Conservation (phyloP, 2,329 filamentous ascomycete genomes). For the Epichloe gansuensis region DNA sequence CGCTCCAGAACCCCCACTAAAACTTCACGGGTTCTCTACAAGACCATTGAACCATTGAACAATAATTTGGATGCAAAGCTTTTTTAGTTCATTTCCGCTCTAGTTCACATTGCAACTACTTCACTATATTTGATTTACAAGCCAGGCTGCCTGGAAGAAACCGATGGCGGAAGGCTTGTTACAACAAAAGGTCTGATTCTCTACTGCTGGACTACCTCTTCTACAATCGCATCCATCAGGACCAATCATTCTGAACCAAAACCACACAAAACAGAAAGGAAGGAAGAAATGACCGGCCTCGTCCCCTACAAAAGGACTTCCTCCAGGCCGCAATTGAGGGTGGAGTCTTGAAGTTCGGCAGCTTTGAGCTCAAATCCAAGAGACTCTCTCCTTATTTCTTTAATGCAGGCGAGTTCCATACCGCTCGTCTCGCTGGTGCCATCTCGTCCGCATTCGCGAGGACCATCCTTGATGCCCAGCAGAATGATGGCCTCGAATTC, state of each 20-base stretch:
- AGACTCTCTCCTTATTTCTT: constrained; percentile 94
- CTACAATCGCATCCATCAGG: background rate
- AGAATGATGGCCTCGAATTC: constrained; percentile 40
- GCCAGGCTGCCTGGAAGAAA: background rate
- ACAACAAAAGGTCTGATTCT: background rate
- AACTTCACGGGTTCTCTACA: background rate
- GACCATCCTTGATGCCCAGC: constrained; percentile 40
- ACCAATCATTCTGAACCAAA: too few relatives aligned
- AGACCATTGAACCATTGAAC: background rate
- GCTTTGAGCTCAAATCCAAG: constrained; percentile 84
- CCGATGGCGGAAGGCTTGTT: background rate
- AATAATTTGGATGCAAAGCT: background rate
- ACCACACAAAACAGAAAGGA: background rate
- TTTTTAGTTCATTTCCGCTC: background rate
- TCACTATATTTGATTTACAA: too few relatives aligned
- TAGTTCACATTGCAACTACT: too few relatives aligned
- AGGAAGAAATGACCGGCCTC: constrained; percentile 22
- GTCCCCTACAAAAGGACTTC: constrained; percentile 60
- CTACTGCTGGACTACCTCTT: background rate
- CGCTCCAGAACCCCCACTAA: constrained; percentile 8
- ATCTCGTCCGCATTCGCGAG: constrained; percentile 73
- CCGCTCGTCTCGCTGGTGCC: constrained; percentile 61
- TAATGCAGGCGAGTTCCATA: constrained; percentile 87
- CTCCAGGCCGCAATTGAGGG: constrained; percentile 56
- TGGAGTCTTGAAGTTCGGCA: constrained; percentile 67